A percentile compares a stretch with the other conserved stretches of the same genome.
Conservation (phyloP, 768 basidiomycete species). For the Multifurca ochricompacta region DNA sequence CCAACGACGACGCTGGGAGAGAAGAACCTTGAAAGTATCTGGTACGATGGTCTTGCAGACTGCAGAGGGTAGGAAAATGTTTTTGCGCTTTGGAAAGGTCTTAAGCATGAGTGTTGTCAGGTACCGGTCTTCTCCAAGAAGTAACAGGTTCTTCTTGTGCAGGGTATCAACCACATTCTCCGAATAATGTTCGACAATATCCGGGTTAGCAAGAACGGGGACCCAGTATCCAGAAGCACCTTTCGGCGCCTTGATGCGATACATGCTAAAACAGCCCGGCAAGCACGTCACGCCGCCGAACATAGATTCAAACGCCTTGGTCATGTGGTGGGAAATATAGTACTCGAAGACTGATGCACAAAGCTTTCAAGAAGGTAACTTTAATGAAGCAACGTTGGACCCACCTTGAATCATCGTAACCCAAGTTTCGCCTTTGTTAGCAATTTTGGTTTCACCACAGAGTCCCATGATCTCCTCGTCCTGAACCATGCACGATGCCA, state of each 20-base stretch:
- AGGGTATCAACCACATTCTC: slow-evolving; percentile 99
- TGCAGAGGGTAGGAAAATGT: slow-evolving; percentile 97
- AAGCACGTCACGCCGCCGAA: slow-evolving; percentile 99
- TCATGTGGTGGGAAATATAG: slow-evolving; percentile 98
- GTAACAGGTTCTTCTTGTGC: slow-evolving; percentile 97
- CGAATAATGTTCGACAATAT: slow-evolving; percentile 97
- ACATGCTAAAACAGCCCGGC: slow-evolving; percentile 99
- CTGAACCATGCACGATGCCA: slow-evolving; percentile 94
- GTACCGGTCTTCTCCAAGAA: slow-evolving; percentile 99
- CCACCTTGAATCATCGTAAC: slow-evolving; percentile 99
- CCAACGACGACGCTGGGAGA: slow-evolving; percentile 97
- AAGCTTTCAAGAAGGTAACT: background rate
- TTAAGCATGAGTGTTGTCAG: slow-evolving; percentile 95
- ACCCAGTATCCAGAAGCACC: slow-evolving; percentile 96
- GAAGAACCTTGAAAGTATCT: slow-evolving; percentile 86
- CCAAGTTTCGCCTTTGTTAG: slow-evolving; percentile 97
- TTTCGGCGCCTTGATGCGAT: slow-evolving; percentile 99
- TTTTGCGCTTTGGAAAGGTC: slow-evolving; percentile 99
- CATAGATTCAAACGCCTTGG: slow-evolving; percentile 99
- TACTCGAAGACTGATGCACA: slow-evolving; percentile 84
- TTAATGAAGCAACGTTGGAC: background rate
- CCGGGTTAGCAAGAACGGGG: slow-evolving; percentile 95
- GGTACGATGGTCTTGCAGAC: slow-evolving; percentile 99
- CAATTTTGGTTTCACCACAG: slow-evolving; percentile 99
- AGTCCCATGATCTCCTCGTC: slow-evolving; percentile 99